These are phyloP conservation scores for Saturnispora saitoi DNA, from an alignment of 805 yeast species.

Conservation along the genomic window DNA sequence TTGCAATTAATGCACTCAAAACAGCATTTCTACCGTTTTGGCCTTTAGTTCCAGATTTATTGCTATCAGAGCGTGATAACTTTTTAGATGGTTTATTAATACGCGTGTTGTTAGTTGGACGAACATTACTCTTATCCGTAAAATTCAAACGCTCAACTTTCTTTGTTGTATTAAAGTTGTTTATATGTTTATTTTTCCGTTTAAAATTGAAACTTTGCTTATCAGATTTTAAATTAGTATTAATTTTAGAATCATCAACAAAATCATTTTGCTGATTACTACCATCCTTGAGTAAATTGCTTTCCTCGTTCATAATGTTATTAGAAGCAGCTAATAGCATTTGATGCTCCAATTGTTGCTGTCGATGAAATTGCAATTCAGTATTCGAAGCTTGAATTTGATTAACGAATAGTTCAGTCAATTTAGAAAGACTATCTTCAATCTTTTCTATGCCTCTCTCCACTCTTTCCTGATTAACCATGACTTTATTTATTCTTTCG, in stretches of 20 bases:
- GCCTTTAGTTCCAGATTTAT: not conserved
- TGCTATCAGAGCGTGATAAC: not conserved
- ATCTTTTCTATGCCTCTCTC: constrained; percentile 4
- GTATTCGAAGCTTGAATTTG: not conserved
- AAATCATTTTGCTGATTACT: not conserved
- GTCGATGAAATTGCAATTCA: not conserved
- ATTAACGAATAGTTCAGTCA: not conserved
- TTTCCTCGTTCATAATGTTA: not conserved
- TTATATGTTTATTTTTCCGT: not conserved
- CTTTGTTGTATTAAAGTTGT: not conserved
- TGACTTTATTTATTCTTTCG: constrained; percentile 3
- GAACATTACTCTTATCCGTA: not conserved
- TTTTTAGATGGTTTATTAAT: not conserved
- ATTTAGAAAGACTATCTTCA: not conserved
- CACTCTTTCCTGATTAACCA: constrained; percentile 5
- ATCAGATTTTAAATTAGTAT: not conserved
- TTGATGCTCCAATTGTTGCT: not conserved
- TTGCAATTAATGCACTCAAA: constrained; percentile 1
- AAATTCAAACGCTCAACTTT: not conserved
- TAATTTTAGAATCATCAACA: not conserved
- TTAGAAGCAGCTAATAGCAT: not conserved
- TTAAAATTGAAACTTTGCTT: not conserved
- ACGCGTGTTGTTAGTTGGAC: not conserved
- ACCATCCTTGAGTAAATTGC: not conserved
- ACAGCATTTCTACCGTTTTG: not conserved